Evolutionary conservation across 176 grass and related monocot species (phyloP).

Genomic region (Raddia distichophylla): DNA sequence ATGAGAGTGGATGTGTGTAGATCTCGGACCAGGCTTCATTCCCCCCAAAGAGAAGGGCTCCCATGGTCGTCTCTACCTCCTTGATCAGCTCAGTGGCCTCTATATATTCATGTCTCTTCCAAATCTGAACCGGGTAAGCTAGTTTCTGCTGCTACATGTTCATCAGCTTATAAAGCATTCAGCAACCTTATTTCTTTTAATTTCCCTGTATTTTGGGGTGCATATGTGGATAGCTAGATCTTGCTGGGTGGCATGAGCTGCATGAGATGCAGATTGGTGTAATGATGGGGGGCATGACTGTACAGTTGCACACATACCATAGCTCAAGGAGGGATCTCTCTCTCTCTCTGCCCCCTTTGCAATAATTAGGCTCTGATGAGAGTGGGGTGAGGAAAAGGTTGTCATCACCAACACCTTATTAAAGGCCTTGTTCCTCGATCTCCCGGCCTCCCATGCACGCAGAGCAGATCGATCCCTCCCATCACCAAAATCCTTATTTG

Average conservation of each 20-base stretch:
- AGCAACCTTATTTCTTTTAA: neutral
- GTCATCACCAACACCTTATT: conserved; percentile 36
- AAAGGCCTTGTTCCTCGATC: neutral
- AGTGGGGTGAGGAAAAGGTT: conserved; percentile 32
- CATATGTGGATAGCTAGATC: conserved; percentile 11
- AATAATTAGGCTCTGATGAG: conserved; percentile 54
- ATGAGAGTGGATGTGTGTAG: conserved; percentile 33
- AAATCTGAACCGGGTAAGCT: conserved; percentile 28
- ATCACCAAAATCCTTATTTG: neutral
- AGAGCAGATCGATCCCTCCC: neutral
- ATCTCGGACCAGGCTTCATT: conserved; percentile 98
- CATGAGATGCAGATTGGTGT: conserved; percentile 73
- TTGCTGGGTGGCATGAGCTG: conserved; percentile 30
- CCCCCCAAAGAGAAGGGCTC: conserved; percentile 71
- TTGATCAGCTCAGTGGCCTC: neutral
- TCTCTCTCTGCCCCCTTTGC: conserved; percentile 24
- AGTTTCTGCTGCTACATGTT: neutral
- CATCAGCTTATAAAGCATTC: neutral
- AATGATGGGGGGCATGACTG: conserved; percentile 55
- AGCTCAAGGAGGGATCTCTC: conserved; percentile 14
- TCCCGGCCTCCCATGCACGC: conserved; percentile 14
- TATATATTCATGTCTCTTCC: neutral
- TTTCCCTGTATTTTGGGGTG: conserved; percentile 1
- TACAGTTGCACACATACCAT: conserved; percentile 37
- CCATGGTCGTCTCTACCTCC: conserved; percentile 17